These are phyloP conservation scores for Hymenoscyphus fraxineus DNA, from an alignment of 2,329 filamentous ascomycete species.

Conservation along the genomic window DNA sequence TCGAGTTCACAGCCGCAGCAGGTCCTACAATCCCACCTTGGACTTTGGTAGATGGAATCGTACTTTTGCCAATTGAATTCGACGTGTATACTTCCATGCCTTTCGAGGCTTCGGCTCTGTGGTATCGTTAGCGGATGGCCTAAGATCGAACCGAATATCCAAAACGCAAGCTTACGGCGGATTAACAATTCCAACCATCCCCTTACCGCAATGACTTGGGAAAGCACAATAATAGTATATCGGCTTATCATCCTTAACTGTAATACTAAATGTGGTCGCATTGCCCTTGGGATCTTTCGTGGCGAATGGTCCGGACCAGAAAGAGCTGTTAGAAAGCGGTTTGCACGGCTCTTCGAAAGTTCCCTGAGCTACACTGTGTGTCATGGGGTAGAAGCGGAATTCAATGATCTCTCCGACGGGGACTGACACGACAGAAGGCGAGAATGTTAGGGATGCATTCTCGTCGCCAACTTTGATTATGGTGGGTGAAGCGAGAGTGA, in stretches of 20 bases:
- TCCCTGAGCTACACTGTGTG: conserved; percentile 46
- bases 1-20: background rate
- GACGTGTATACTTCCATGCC: conserved; percentile 5
- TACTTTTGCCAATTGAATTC: conserved; percentile 4
- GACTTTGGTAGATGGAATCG: conserved; percentile 7
- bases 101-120: conserved; percentile 4
- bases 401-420: conserved; percentile 48
- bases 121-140: background rate
- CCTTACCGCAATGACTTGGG: conserved; percentile 38
- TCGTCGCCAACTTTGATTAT: conserved; percentile 34
- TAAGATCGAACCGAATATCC: background rate
- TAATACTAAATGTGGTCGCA: conserved; percentile 40
- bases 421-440: conserved; percentile 48
- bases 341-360: conserved; percentile 35
- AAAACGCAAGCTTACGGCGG: conserved; percentile 29
- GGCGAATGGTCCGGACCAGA: conserved; percentile 26
- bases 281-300: conserved; percentile 23
- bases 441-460: conserved; percentile 41
- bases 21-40: conserved; percentile 5
- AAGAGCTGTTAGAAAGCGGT: conserved; percentile 29
- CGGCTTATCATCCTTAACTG: conserved; percentile 38
- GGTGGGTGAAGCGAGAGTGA: conserved; percentile 20
- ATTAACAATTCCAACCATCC: conserved; percentile 45
- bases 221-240: conserved; percentile 44
- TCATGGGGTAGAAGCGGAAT: conserved; percentile 51